Conservation (phyloP, 2,329 filamentous ascomycete species). For the Aschersonia sp. region DNA sequence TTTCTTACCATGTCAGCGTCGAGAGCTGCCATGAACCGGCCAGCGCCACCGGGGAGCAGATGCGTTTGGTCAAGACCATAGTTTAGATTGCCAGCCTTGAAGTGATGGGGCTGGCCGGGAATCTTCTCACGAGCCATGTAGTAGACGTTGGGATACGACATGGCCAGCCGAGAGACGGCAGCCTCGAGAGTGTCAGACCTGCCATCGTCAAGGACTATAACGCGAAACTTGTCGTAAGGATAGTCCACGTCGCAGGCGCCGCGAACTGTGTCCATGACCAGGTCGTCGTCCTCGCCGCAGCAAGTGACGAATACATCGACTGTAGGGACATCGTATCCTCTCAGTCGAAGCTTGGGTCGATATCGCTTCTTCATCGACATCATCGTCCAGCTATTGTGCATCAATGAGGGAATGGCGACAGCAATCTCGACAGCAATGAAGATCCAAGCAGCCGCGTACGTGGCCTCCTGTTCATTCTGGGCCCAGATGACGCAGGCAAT, state of each 20-base stretch:
- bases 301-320: constrained; percentile 44
- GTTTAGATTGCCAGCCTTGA: constrained; percentile 53
- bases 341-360: constrained; percentile 37
- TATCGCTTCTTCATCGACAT: constrained; percentile 38
- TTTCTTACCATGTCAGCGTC: constrained; percentile 47
- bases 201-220: constrained; percentile 42
- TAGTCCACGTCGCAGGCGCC: constrained; percentile 41
- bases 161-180: constrained; percentile 20
- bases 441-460: constrained; percentile 38
- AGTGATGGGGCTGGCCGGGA: constrained; percentile 36
- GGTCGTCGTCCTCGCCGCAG: constrained; percentile 40
- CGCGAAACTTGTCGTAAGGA: constrained; percentile 34
- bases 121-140: constrained; percentile 37
- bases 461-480: constrained; percentile 22
- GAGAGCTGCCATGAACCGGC: constrained; percentile 45
- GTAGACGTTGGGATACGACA: constrained; percentile 31
- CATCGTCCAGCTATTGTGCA: constrained; percentile 45
- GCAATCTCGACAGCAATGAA: constrained; percentile 40
- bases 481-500: constrained; percentile 37
- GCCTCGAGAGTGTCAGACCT: constrained; percentile 26
- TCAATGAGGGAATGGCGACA: constrained; percentile 37
- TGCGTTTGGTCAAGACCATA: constrained; percentile 37
- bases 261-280: constrained; percentile 42
- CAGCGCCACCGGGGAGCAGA: constrained; percentile 37
- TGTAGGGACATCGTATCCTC: constrained; percentile 31